phyloP scores from a whole-genome alignment of 208 protist species.

The Trypanosoma boissoni region DNA sequence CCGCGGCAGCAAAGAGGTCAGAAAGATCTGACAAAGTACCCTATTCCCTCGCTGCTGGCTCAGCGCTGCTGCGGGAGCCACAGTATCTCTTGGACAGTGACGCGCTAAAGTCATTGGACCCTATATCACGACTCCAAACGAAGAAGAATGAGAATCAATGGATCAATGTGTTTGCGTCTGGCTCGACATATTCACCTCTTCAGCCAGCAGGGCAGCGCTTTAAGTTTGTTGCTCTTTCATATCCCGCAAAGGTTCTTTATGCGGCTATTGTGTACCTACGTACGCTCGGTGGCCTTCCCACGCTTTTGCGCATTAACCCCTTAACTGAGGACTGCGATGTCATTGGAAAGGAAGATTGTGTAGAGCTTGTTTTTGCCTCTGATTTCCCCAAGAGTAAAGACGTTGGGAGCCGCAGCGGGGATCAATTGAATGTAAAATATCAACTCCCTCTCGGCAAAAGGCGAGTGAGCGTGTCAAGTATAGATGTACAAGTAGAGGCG shows the following conservation, averaged over 20 bases:
- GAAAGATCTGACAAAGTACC: background rate
- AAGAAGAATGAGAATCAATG: too few species aligned
- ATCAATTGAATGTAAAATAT: too few species aligned
- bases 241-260: slow-evolving; percentile 68
- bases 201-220: background rate
- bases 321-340: slow-evolving; percentile 56
- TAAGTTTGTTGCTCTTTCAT: slow-evolving; percentile 40
- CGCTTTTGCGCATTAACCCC: slow-evolving; percentile 62
- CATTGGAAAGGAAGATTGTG: slow-evolving; percentile 77
- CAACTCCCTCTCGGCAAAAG: too few species aligned
- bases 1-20: background rate
- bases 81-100: slow-evolving; percentile 18
- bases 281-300: slow-evolving; percentile 77
- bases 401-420: too few species aligned
- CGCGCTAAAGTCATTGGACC: background rate
- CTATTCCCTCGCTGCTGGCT: slow-evolving; percentile 20
- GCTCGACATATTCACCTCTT: background rate
- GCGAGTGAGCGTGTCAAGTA: too few species aligned
- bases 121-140: too few species aligned
- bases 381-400: slow-evolving; percentile 6
- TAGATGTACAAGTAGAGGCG: too few species aligned
- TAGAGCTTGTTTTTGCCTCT: slow-evolving; percentile 76
- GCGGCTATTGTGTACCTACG: slow-evolving; percentile 70
- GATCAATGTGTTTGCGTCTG: background rate
- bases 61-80: slow-evolving; percentile 21